phyloP scores from a whole-genome alignment of 805 yeast species.

The Metschnikowia hibisci region DNA sequence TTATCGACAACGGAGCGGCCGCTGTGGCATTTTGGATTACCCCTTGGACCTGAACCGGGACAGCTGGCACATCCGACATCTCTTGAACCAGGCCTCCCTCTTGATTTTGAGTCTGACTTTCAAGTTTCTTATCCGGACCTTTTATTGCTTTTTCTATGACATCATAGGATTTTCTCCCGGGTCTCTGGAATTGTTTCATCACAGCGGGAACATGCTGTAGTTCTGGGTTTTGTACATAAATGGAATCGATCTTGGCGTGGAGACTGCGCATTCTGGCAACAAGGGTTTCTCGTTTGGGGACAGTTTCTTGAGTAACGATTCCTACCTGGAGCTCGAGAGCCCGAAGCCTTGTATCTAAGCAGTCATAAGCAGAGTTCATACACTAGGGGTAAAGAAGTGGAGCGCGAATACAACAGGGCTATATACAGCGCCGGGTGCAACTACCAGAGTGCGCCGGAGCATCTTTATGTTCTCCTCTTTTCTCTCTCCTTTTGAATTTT shows the following conservation, averaged over 20 bases:
- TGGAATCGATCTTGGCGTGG: constrained; percentile 10
- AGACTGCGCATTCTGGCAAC: constrained; percentile 8
- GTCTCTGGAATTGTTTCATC: constrained; percentile 6
- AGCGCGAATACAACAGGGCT: constrained; percentile 2
- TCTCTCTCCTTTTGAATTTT: too few relatives aligned
- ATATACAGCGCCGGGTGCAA: constrained; percentile 3
- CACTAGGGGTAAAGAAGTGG: background rate
- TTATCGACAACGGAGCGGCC: background rate
- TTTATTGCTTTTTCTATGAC: background rate
- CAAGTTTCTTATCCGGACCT: too few relatives aligned
- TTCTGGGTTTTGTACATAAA: constrained; percentile 10
- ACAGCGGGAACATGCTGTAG: constrained; percentile 10
- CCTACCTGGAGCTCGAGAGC: constrained; percentile 10
- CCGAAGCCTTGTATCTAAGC: background rate
- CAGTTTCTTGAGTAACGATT: background rate
- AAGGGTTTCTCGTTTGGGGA: constrained; percentile 1
- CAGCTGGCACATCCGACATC: background rate
- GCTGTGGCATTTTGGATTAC: background rate
- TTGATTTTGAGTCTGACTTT: too few relatives aligned
- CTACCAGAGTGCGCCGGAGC: constrained; percentile 2
- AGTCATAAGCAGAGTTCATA: constrained; percentile 2
- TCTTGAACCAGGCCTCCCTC: background rate
- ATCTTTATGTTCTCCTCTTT: too few relatives aligned
- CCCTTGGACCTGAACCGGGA: too few relatives aligned
- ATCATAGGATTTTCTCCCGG: background rate